Evolutionary conservation across 495 filamentous ascomycete species (phyloP).

Genomic region (Penicillium canescens): DNA sequence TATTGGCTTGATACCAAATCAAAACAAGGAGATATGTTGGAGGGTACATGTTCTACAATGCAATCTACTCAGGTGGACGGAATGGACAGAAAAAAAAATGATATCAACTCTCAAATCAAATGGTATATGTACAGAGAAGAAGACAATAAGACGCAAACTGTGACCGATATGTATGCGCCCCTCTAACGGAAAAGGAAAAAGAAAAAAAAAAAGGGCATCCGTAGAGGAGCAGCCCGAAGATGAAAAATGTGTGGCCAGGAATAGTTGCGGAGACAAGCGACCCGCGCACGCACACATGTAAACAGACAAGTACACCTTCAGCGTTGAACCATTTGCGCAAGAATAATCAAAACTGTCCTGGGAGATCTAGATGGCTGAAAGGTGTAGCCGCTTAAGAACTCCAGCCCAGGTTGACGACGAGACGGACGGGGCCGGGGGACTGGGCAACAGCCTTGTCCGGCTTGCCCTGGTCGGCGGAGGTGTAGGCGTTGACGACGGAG

Average conservation of each 20-base stretch:
- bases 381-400: slow-evolving; percentile 17
- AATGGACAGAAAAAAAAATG: slow-evolving; percentile 19
- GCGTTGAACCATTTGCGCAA: slow-evolving; percentile 21
- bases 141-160: slow-evolving; percentile 20
- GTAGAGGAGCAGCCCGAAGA: slow-evolving; percentile 8
- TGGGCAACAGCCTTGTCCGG: slow-evolving; percentile 15
- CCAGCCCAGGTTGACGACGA: slow-evolving; percentile 38
- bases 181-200: slow-evolving; percentile 3
- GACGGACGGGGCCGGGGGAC: slow-evolving; percentile 28
- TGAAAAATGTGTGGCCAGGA: slow-evolving; percentile 10
- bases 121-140: slow-evolving; percentile 36
- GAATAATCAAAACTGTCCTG: slow-evolving; percentile 8
- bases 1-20: no score
- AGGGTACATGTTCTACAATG: no score
- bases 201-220: slow-evolving; percentile 11
- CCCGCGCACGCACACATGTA: slow-evolving; percentile 11
- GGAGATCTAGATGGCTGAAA: slow-evolving; percentile 9
- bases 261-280: background rate
- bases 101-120: slow-evolving; percentile 22
- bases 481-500: slow-evolving; percentile 43
- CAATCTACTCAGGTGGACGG: no score
- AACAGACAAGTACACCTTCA: slow-evolving; percentile 7
- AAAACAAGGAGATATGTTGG: no score
- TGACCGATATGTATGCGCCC: slow-evolving; percentile 20
- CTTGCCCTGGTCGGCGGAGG: slow-evolving; percentile 23